Evolutionary conservation across 164 flowering plant genomes (phyloP), one percentile per base, ranked within the genome.

Genomic region (Berberis thunbergii): DNA sequence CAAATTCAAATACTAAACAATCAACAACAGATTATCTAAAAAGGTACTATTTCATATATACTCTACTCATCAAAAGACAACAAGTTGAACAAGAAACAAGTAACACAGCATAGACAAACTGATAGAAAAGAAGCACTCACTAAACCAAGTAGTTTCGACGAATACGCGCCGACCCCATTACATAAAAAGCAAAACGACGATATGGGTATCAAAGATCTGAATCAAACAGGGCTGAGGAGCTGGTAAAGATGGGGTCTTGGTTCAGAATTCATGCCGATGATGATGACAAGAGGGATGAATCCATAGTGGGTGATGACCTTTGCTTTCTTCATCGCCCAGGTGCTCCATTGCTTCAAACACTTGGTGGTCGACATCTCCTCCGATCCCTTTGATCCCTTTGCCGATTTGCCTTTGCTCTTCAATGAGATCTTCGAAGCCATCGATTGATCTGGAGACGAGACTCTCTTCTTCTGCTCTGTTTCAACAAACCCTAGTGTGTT

Each of bases 241-340:
- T 82, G 86, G 38, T 71, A 80, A 10, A 77, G 62, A 13, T 80
- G 81, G 2, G 92, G 97, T 65, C 86, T 90, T 2, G 94, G 97
- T 7, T 90, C 94, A 4, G 88, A 78, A 66, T 83, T 84, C 94
- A 90, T 90, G 64, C 94, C 90, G 69, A 86, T 82, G 80, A 87
- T 63, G 79, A 90, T 90, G 43, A 87, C 66, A 43, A 84, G 50
- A 1, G 96, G 97, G 50, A 88, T 88, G 74, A 91, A 88, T 8
- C 96, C 96, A 58, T 86, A 88, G 75, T 91, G 97, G 43, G 88
- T 75, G 64, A 84, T 64, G 43, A 88, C 87, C 69, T 91, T 91
- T 3, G 86, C 96, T 64, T 86, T 84, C 84, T 83, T 86, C 73
- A 83, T 26, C 7, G 83, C 52, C 95, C 92, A 88, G 6, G 73